Evolutionary conservation across 1,284 basidiomycete genomes (phyloP).

Genomic region (Gomphus sp.): DNA sequence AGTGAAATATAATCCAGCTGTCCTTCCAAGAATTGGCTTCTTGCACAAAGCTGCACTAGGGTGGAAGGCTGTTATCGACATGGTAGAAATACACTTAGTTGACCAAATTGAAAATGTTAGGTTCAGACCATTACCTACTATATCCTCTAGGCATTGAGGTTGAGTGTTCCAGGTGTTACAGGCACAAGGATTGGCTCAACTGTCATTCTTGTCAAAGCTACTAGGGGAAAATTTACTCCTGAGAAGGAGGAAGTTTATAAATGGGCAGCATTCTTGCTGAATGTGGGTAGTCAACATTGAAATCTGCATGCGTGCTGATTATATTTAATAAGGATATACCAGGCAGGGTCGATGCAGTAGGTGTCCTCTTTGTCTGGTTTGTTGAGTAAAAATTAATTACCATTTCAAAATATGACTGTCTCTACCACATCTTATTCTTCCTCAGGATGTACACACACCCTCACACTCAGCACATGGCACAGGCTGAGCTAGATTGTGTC

Average conservation of each 20-base stretch:
- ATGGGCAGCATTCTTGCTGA: background rate
- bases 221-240: too few species aligned
- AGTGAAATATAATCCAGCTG: background rate
- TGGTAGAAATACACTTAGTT: background rate
- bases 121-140: background rate
- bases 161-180: background rate
- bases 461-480: conserved; percentile 14
- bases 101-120: background rate
- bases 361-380: background rate
- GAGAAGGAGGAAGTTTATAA: too few species aligned
- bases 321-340: background rate
- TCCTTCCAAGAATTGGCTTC: background rate
- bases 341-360: background rate
- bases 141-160: background rate
- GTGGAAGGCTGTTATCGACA: background rate
- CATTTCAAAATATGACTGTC: background rate
- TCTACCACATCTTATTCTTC: conserved; percentile 16
- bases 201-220: background rate
- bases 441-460: conserved; percentile 19
- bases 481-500: conserved; percentile 18
- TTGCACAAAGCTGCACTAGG: background rate
- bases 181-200: background rate
- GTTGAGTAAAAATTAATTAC: background rate
- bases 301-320: background rate
- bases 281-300: background rate